Percentiles rank a stretch among this genome's conserved stretches.
These are phyloP conservation scores for Phytophthora aleatoria DNA, from an alignment of 352 stramenopile genomes.

Conservation along the genomic window DNA sequence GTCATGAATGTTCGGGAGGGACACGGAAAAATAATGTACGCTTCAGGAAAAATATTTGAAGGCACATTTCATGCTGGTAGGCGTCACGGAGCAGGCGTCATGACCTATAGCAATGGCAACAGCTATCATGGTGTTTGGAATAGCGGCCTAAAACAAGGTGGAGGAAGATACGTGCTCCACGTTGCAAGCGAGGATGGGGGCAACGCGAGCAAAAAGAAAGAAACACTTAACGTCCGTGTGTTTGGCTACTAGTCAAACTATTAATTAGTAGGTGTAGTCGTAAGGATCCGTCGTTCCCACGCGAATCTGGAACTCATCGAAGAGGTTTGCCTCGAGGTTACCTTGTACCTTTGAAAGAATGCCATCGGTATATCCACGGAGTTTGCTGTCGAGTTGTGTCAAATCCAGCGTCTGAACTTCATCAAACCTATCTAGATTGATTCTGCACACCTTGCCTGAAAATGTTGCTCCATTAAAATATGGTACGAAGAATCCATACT, in stretches of 20 bases:
- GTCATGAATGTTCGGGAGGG: conserved; percentile 83
- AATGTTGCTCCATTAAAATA: conserved; percentile 72
- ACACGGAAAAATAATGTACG: conserved; percentile 72
- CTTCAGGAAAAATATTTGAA: conserved; percentile 83
- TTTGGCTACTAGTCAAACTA: conserved; percentile 43
- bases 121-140: conserved; percentile 88
- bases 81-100: conserved; percentile 75
- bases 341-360: conserved; percentile 59
- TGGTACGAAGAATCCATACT: conserved; percentile 83
- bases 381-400: conserved; percentile 41
- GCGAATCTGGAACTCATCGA: conserved; percentile 66
- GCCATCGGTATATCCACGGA: conserved; percentile 58
- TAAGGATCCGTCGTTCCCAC: conserved; percentile 70
- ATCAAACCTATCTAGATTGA: conserved; percentile 81
- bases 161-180: conserved; percentile 69
- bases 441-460: conserved; percentile 76
- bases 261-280: conserved; percentile 61
- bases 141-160: conserved; percentile 85
- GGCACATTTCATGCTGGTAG: conserved; percentile 83
- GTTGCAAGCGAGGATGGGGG: conserved; percentile 22
- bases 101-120: conserved; percentile 86
- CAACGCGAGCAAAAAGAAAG: conserved; percentile 9
- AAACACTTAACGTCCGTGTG: conserved; percentile 39
- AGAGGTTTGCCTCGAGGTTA: conserved; percentile 56
- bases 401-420: conserved; percentile 81